phyloP scores from a whole-genome alignment of 371 early-diverging fungal species.

The Actinomortierella ambigua region DNA sequence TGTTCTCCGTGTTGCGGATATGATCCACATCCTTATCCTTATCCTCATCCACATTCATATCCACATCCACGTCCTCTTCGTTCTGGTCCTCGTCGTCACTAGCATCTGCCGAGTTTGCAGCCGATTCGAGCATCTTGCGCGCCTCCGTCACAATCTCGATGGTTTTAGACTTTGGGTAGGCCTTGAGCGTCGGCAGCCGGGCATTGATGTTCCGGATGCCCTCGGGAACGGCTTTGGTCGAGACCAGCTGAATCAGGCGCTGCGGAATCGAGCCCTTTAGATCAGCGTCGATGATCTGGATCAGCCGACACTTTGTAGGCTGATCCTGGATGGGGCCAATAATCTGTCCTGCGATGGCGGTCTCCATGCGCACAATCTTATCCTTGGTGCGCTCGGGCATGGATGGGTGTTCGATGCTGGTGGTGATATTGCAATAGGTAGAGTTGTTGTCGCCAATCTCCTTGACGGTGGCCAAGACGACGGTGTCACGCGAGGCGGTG shows the following conservation, averaged over 20 bases:
- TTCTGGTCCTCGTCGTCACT: conserved; percentile 5
- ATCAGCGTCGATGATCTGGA: conserved; percentile 61
- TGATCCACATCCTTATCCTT: background rate
- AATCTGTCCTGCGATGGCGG: conserved; percentile 59
- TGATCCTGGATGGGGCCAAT: conserved; percentile 23
- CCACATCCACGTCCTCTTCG: conserved; percentile 9
- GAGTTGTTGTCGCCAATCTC: conserved; percentile 25
- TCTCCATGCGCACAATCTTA: conserved; percentile 61
- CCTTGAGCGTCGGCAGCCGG: conserved; percentile 12
- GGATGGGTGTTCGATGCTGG: conserved; percentile 49
- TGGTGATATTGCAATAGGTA: conserved; percentile 49
- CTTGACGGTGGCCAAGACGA: conserved; percentile 52
- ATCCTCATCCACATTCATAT: conserved; percentile 6
- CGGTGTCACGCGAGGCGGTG: conserved; percentile 57
- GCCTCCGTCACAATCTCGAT: conserved; percentile 8
- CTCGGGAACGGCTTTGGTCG: conserved; percentile 41
- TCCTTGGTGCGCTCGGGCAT: conserved; percentile 49
- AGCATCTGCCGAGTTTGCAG: background rate
- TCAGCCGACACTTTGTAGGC: conserved; percentile 47
- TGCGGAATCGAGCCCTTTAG: conserved; percentile 65
- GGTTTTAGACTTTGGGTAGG: conserved; percentile 22
- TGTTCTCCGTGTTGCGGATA: background rate
- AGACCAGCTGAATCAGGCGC: conserved; percentile 53
- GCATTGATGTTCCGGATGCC: conserved; percentile 40
- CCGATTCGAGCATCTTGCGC: conserved; percentile 11